Conservation (phyloP, 2,329 filamentous ascomycete genomes). For the Aspergillus eucalypticola region DNA sequence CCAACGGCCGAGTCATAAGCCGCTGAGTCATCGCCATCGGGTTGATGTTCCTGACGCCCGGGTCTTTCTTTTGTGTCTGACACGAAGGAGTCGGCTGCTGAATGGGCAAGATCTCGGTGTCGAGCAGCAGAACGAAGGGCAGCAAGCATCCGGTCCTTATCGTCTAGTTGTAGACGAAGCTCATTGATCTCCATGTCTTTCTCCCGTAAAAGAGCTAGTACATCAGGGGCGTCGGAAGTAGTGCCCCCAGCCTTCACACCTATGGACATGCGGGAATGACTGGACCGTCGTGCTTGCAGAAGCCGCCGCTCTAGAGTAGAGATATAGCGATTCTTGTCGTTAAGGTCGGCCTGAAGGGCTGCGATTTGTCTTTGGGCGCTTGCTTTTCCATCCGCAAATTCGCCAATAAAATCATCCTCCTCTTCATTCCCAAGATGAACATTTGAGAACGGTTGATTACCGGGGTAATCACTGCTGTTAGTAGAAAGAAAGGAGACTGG, state of each 20-base stretch:
- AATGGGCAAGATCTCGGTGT: constrained; percentile 79
- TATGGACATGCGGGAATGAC: constrained; percentile 81
- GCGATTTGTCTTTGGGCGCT: constrained; percentile 81
- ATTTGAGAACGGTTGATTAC: constrained; percentile 32
- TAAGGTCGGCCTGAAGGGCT: constrained; percentile 89
- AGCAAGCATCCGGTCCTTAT: constrained; percentile 90
- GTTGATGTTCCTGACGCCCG: constrained; percentile 30
- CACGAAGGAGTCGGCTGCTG: constrained; percentile 40
- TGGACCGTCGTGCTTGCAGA: constrained; percentile 84
- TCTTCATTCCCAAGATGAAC: constrained; percentile 43
- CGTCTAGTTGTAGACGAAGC: constrained; percentile 82
- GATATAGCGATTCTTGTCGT: constrained; percentile 97
- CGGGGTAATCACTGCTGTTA: constrained; percentile 43
- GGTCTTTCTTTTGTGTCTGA: constrained; percentile 32
- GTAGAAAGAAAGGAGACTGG: constrained; percentile 67
- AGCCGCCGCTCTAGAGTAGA: constrained; percentile 88
- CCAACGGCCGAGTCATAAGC: constrained; percentile 28
- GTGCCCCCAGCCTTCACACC: constrained; percentile 66
- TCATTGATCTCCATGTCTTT: constrained; percentile 93
- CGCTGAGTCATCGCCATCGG: constrained; percentile 28
- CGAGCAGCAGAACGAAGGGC: constrained; percentile 83
- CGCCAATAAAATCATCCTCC: constrained; percentile 72
- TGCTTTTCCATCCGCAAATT: constrained; percentile 83
- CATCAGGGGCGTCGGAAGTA: constrained; percentile 76
- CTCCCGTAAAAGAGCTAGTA: constrained; percentile 72